Evolutionary conservation across 2,329 filamentous ascomycete species (phyloP), one percentile per base, ranked within the genome.

Genomic region (Aspergillus tanneri): DNA sequence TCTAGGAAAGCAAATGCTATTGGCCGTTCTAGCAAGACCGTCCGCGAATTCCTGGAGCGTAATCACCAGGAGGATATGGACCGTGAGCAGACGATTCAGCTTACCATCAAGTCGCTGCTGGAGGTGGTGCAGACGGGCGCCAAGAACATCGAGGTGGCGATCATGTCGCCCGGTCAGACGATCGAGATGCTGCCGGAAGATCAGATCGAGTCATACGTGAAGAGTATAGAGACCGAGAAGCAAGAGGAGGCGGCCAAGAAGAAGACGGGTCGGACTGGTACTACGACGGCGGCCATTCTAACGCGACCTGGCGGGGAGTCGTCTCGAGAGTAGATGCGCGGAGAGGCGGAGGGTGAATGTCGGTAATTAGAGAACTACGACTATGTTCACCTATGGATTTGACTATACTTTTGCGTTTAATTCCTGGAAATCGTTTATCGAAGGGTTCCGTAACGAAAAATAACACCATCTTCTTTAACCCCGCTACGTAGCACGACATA

Each of bases 21-120:
- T 66, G 93, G 93, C 49, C 87, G 93, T 66, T 97, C 92, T 44
- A 96, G 90, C 82, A 99, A 99, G 82, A 99, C 93, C 8, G 93
- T 99, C 49, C 88, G 93, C 65, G 93, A 99, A 71, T 99, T 99
- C 75, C 83, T 99, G 59, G 93, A 99, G 77, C 86, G 95, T 69
- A 96, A 99, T 77, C 95, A 99, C 82, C 95, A 96, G 79, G 90
- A 95, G 64, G 88, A 89, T 55, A 96, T 99, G 91, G 88, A 96
- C 70, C 85, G 91, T 56, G 90, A 96, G 75, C 86, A 90, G 63
- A 97, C 95, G 34, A 95, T 99, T 71, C 90, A 95, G 69, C 80
- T 99, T 62, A 93, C 93, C 6, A 95, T 99, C 79, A 99, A 99
- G 80, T 99, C 93, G 30, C 82, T 99, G 57, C 78, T 99, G 52